These are phyloP conservation scores for Coccomyxa subellipsoidea DNA, from an alignment of 163 green algal genomes.

Conservation along the genomic window DNA sequence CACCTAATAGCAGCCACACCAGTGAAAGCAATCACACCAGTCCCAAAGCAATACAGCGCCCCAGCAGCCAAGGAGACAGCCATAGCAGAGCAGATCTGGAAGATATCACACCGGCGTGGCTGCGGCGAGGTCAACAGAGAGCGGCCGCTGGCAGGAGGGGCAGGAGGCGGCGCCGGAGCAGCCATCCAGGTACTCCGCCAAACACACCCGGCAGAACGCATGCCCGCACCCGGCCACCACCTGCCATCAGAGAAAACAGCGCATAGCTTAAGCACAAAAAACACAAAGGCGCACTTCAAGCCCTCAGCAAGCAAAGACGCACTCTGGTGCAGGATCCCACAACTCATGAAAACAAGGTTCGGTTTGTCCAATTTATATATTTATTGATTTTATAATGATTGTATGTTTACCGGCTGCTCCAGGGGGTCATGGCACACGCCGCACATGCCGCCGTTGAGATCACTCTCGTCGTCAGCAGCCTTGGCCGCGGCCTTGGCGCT, in stretches of 20 bases:
- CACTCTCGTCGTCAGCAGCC: constrained; percentile 17
- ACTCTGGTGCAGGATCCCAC: too few species aligned
- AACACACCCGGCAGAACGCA: constrained; percentile 74
- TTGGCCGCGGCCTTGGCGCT: background rate
- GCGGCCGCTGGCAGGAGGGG: constrained; percentile 62
- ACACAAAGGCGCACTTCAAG: too few species aligned
- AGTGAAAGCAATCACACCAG: too few species aligned
- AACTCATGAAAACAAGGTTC: too few species aligned
- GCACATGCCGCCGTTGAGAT: constrained; percentile 41
- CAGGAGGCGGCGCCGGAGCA: constrained; percentile 39
- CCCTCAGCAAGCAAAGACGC: too few species aligned
- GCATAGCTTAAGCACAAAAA: background rate
- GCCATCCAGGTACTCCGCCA: constrained; percentile 20
- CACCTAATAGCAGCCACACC: too few species aligned
- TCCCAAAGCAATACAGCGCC: too few species aligned
- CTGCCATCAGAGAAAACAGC: background rate
- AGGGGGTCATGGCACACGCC: constrained; percentile 71
- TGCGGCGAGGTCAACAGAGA: constrained; percentile 71
- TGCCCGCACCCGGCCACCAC: constrained; percentile 62
- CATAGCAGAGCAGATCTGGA: too few species aligned
- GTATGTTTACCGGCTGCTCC: constrained; percentile 49
- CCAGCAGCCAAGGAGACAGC: too few species aligned
- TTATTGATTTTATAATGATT: too few species aligned
- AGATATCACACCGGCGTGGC: background rate
- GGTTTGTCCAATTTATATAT: too few species aligned